Percentiles rank a stretch among this genome's conserved stretches.
phyloP scores from a whole-genome alignment of 2,329 filamentous ascomycete species.

The Anthostomella pinea region DNA sequence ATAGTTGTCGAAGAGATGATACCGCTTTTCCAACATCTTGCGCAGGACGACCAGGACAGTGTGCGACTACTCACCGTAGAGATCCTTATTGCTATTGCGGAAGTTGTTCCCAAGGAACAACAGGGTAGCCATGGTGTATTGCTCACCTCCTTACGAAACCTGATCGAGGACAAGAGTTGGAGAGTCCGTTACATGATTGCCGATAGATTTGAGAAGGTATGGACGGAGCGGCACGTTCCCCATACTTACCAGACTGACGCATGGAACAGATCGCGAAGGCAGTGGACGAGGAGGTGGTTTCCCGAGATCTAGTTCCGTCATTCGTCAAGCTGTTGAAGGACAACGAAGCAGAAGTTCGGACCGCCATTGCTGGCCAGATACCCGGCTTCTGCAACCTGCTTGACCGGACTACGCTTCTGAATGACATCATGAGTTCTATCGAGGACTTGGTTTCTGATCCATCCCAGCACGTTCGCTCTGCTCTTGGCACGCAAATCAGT shows the following conservation, averaged over 20 bases:
- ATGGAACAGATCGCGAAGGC: slow-evolving; percentile 83
- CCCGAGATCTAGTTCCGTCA: slow-evolving; percentile 87
- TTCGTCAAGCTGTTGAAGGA: slow-evolving; percentile 98
- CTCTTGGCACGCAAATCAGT: slow-evolving; percentile 94
- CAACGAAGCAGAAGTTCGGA: slow-evolving; percentile 95
- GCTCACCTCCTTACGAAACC: slow-evolving; percentile 80
- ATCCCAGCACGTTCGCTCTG: slow-evolving; percentile 94
- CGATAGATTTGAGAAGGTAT: slow-evolving; percentile 93
- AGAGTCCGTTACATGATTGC: slow-evolving; percentile 99
- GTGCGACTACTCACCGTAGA: slow-evolving; percentile 94
- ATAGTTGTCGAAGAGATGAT: slow-evolving; percentile 99
- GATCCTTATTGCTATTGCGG: slow-evolving; percentile 91
- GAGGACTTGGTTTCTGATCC: slow-evolving; percentile 95
- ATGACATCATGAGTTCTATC: slow-evolving; percentile 94
- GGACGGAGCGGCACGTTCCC: slow-evolving; percentile 7
- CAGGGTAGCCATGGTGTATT: slow-evolving; percentile 94
- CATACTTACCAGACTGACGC: slow-evolving; percentile 15
- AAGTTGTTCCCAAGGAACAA: slow-evolving; percentile 96
- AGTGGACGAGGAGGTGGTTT: slow-evolving; percentile 94
- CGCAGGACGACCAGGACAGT: slow-evolving; percentile 95
- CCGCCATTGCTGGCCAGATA: slow-evolving; percentile 95
- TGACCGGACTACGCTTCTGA: slow-evolving; percentile 81
- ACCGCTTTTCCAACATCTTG: slow-evolving; percentile 94
- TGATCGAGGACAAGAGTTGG: slow-evolving; percentile 99
- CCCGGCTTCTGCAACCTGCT: slow-evolving; percentile 93